phyloP scores from a whole-genome alignment of 2,329 filamentous ascomycete genomes.

The Fusarium mundagurra region DNA sequence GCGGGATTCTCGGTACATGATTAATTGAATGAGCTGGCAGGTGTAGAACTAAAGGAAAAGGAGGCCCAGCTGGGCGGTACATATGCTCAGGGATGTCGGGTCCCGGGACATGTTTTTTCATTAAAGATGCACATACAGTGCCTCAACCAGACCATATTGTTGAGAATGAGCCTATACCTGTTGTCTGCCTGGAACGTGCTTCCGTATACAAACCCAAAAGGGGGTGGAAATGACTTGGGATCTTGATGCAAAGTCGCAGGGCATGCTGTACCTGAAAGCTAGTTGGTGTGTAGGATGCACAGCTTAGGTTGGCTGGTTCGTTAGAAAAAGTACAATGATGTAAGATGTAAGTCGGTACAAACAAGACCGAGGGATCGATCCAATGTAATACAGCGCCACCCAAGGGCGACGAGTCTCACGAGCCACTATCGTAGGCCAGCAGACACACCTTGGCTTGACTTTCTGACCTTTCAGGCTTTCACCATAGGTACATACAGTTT shows the following conservation, averaged over 20 bases:
- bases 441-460: slow-evolving; percentile 30
- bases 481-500: slow-evolving; percentile 7
- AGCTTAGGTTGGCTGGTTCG: slow-evolving; percentile 11
- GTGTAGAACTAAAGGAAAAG: background rate
- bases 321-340: slow-evolving; percentile 40
- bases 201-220: slow-evolving; percentile 15
- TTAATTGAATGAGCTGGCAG: slow-evolving; percentile 2
- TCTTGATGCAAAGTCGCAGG: slow-evolving; percentile 17
- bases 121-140: slow-evolving; percentile 13
- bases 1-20: slow-evolving; percentile 23
- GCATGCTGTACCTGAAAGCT: slow-evolving; percentile 24
- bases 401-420: slow-evolving; percentile 30
- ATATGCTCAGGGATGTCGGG: slow-evolving; percentile 35
- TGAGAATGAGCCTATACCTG: slow-evolving; percentile 33
- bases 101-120: slow-evolving; percentile 18
- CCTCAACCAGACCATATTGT: slow-evolving; percentile 32
- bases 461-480: slow-evolving; percentile 13
- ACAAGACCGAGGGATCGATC: slow-evolving; percentile 28
- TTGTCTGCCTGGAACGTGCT: slow-evolving; percentile 26
- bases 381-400: slow-evolving; percentile 31
- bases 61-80: slow-evolving; percentile 26
- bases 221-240: slow-evolving; percentile 27
- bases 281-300: slow-evolving; percentile 28
- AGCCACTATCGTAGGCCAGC: slow-evolving; percentile 31
- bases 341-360: slow-evolving; percentile 42